Evolutionary conservation across 208 protist genomes (phyloP).

Genomic region (Wallacemonas sp.): DNA sequence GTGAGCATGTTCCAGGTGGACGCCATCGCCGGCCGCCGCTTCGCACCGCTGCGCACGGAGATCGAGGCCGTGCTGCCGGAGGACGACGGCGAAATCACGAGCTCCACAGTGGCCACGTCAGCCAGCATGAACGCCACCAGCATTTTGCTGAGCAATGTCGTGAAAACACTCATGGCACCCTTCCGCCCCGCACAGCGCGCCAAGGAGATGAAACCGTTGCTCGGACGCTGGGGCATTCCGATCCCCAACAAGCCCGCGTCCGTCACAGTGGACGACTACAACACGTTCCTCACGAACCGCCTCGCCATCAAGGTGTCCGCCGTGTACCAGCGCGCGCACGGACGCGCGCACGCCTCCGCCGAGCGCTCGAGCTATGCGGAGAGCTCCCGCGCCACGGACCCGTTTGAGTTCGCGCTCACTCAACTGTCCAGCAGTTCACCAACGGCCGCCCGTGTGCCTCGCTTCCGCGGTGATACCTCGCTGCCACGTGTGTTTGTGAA

Average conservation of each 20-base stretch:
- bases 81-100: background rate
- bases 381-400: background rate
- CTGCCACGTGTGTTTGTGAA: constrained; percentile 1
- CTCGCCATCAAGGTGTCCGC: background rate
- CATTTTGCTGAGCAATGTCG: background rate
- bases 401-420: too few relatives aligned
- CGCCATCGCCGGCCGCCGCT: background rate
- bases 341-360: background rate
- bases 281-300: constrained; percentile 10
- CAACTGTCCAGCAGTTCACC: too few relatives aligned
- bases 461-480: background rate
- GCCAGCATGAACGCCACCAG: background rate
- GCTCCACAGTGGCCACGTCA: background rate
- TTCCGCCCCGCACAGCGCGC: background rate
- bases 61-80: constrained; percentile 6
- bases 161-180: background rate
- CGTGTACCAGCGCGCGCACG: constrained; percentile 3
- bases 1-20: constrained; percentile 2
- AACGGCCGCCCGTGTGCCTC: too few relatives aligned
- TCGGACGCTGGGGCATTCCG: background rate
- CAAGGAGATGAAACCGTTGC: constrained; percentile 2
- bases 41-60: constrained; percentile 3
- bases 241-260: background rate
- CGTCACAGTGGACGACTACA: background rate
- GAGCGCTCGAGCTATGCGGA: background rate